These are phyloP conservation scores for Castanopsis chinensis DNA, from an alignment of 306 rosid genomes.

Conservation along the genomic window DNA sequence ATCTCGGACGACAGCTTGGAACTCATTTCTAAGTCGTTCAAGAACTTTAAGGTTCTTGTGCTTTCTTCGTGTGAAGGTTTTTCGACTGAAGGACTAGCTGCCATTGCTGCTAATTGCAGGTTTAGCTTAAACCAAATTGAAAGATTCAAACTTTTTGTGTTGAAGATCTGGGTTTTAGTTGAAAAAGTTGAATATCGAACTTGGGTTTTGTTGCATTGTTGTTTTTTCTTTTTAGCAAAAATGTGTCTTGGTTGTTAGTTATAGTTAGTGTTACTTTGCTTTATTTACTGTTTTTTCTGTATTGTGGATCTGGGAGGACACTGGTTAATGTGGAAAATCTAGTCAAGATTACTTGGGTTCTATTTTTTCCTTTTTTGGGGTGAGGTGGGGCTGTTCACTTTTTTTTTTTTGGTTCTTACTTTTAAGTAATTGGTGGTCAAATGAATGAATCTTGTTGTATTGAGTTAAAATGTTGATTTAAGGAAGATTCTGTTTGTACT, in stretches of 20 bases:
- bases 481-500: too few species aligned
- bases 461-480: too few species aligned
- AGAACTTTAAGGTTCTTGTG: constrained; percentile 69
- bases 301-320: constrained; percentile 16
- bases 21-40: constrained; percentile 77
- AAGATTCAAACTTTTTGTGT: too few species aligned
- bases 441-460: too few species aligned
- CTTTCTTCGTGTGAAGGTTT: constrained; percentile 87
- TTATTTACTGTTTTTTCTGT: neutral
- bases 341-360: constrained; percentile 10
- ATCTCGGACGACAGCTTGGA: constrained; percentile 75
- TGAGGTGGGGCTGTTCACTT: constrained; percentile 13
- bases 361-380: constrained; percentile 3
- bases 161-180: constrained; percentile 8
- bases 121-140: constrained; percentile 8
- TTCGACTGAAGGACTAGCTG: constrained; percentile 80
- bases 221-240: neutral
- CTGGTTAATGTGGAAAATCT: neutral
- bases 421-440: neutral
- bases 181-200: neutral
- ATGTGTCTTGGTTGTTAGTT: neutral
- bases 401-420: constrained; percentile 15
- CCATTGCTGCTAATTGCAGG: constrained; percentile 99
- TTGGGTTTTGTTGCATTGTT: neutral
- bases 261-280: neutral